These are phyloP conservation scores for Lasiodiplodia theobromae DNA, from an alignment of 2,329 filamentous ascomycete species.

Conservation along the genomic window DNA sequence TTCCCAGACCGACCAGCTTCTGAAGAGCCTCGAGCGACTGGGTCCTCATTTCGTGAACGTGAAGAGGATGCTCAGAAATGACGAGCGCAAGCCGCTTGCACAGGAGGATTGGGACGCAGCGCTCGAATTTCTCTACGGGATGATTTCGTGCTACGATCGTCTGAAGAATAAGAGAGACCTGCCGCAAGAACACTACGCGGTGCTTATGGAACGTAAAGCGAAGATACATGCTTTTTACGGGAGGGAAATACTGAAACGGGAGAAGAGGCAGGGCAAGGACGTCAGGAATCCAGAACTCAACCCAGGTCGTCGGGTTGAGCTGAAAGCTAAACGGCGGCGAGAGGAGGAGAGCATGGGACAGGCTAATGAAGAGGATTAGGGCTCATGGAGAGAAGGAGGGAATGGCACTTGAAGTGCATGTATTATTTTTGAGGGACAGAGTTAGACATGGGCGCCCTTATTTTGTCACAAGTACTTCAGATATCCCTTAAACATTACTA, in stretches of 20 bases:
- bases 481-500: background rate
- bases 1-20: background rate
- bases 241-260: background rate
- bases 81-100: background rate
- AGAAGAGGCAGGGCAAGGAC: background rate
- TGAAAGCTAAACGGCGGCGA: background rate
- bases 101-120: background rate
- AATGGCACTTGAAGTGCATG: background rate
- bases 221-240: background rate
- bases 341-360: background rate
- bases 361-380: background rate
- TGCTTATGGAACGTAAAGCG: background rate
- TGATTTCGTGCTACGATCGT: constrained; percentile 9
- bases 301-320: background rate
- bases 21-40: background rate
- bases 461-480: background rate
- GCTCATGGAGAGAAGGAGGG: background rate
- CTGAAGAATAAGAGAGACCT: background rate
- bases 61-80: background rate
- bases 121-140: background rate
- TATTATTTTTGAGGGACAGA: background rate
- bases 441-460: background rate
- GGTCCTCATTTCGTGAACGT: constrained; percentile 9
- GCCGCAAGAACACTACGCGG: background rate
- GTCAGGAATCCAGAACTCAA: constrained; percentile 6